Evolutionary conservation across 176 grass and related monocot species (phyloP).

Genomic region (Chrysopogon serrulatus): DNA sequence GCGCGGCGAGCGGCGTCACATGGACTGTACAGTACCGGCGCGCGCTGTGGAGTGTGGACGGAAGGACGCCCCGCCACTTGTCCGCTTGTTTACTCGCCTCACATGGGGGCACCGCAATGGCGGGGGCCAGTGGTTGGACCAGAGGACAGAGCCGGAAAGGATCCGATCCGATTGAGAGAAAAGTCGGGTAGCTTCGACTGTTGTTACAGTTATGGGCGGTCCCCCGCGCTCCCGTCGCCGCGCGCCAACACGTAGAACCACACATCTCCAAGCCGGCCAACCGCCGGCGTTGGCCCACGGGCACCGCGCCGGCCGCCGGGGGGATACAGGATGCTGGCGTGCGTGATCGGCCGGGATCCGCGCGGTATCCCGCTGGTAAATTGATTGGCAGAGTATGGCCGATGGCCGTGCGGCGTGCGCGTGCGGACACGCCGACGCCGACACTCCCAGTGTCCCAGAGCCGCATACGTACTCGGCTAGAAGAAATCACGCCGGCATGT

Average conservation of each 20-base stretch:
- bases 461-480: too few relatives aligned
- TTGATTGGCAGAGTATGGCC: not conserved
- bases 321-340: not conserved
- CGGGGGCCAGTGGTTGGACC: not conserved
- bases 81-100: slow-evolving; percentile 41
- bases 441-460: too few relatives aligned
- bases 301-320: not conserved
- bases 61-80: not conserved
- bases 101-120: slow-evolving; percentile 31
- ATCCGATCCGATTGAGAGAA: not conserved
- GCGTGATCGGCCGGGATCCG: not conserved
- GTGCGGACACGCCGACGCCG: slow-evolving; percentile 11
- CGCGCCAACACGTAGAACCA: not conserved
- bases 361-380: not conserved
- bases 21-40: not conserved
- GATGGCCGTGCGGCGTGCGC: not conserved
- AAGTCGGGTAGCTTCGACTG: slow-evolving; percentile 3
- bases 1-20: not conserved
- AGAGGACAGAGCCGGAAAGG: not conserved
- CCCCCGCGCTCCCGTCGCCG: not conserved
- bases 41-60: too few relatives aligned
- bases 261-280: slow-evolving; percentile 15
- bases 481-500: slow-evolving; percentile 10
- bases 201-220: slow-evolving; percentile 29
- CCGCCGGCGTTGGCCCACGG: slow-evolving; percentile 4